Conservation (phyloP, 257 asterid species). For the Rhazya stricta region DNA sequence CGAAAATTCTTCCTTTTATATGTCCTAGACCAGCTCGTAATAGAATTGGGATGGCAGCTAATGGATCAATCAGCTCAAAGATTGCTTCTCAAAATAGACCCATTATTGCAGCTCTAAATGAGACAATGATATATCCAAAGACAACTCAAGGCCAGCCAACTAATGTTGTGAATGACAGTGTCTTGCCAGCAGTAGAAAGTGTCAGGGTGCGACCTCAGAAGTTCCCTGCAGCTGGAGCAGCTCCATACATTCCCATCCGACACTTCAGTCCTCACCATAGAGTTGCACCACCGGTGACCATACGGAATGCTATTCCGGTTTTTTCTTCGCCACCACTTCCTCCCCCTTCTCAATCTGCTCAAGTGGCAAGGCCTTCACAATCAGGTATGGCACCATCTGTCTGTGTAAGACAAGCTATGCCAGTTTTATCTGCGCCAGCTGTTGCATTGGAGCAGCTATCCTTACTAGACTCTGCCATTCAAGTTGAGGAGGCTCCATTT, state of each 20-base stretch:
- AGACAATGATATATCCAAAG: conserved; percentile 12
- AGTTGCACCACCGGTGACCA: conserved; percentile 81
- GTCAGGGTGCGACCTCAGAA: conserved; percentile 34
- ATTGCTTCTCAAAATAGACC: conserved; percentile 33
- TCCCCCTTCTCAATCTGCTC: conserved; percentile 43
- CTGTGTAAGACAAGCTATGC: conserved; percentile 54
- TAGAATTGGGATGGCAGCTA: conserved; percentile 33
- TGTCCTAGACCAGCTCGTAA: conserved; percentile 60
- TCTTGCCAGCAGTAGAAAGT: conserved; percentile 36
- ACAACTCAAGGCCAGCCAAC: conserved; percentile 42
- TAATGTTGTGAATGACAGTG: conserved; percentile 31
- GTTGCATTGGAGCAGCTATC: conserved; percentile 49
- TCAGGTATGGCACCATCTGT: conserved; percentile 61
- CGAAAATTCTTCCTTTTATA: conserved; percentile 92
- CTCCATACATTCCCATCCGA: conserved; percentile 79
- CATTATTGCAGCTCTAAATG: conserved; percentile 11
- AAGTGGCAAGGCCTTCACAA: conserved; percentile 47
- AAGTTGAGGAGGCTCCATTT: conserved; percentile 39
- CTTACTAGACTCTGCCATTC: conserved; percentile 33
- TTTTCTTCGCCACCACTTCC: conserved; percentile 85
- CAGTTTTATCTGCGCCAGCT: conserved; percentile 50
- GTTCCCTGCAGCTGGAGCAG: conserved; percentile 83
- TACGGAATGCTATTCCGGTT: conserved; percentile 69
- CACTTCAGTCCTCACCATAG: conserved; percentile 58
- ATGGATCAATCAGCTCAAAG: conserved; percentile 37